Evolutionary conservation across 768 basidiomycete species (phyloP).

Genomic region (Trametes cubensis): DNA sequence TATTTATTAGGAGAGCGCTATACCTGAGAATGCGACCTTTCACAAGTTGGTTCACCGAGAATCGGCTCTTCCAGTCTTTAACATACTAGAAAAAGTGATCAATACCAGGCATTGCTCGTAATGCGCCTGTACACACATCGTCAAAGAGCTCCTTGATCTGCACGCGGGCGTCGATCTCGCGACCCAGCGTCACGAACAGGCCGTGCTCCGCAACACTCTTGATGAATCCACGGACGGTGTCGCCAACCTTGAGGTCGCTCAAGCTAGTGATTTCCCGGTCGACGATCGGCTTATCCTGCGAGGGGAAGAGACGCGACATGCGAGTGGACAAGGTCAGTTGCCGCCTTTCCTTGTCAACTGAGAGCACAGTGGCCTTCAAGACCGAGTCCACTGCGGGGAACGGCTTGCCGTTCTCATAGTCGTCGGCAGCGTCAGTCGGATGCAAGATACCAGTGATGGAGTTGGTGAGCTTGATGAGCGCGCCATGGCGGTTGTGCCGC

Average conservation of each 20-base stretch:
- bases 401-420: conserved; percentile 61
- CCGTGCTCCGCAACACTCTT: conserved; percentile 88
- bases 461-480: conserved; percentile 73
- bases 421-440: conserved; percentile 80
- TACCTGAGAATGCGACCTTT: conserved; percentile 84
- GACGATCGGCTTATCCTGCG: conserved; percentile 49
- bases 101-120: not conserved
- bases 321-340: conserved; percentile 83
- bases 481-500: conserved; percentile 69
- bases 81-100: conserved; percentile 61
- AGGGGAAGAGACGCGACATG: conserved; percentile 64
- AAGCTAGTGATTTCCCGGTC: conserved; percentile 72
- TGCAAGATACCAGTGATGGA: conserved; percentile 77
- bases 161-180: conserved; percentile 84
- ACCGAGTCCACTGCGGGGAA: conserved; percentile 67
- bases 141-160: conserved; percentile 95
- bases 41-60: conserved; percentile 80
- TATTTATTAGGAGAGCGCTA: not conserved
- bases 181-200: conserved; percentile 84
- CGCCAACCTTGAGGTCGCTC: conserved; percentile 67
- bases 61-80: conserved; percentile 92
- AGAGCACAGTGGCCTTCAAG: conserved; percentile 71
- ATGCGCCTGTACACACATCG: conserved; percentile 49
- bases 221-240: conserved; percentile 84
- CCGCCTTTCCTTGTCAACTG: conserved; percentile 64